Conservation (phyloP, 352 stramenopile species). For the Aphanomyces stellatus region DNA sequence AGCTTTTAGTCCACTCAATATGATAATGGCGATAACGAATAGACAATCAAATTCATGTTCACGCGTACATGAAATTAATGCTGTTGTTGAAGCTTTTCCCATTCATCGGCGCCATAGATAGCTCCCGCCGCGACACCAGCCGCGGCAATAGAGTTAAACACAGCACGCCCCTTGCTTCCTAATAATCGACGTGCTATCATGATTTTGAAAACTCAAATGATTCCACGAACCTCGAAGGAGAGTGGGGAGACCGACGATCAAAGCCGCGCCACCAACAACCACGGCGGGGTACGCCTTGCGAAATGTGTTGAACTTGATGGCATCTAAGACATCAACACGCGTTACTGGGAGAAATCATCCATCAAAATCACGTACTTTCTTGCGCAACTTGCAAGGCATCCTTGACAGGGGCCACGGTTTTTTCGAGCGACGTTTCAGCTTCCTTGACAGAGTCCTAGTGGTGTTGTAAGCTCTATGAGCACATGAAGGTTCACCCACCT, state of each 20-base stretch:
- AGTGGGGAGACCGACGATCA: slow-evolving; percentile 8
- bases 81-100: slow-evolving; percentile 12
- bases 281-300: slow-evolving; percentile 18
- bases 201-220: background rate
- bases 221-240: slow-evolving; percentile 4
- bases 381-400: slow-evolving; percentile 3
- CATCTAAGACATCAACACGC: background rate
- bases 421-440: slow-evolving; percentile 2
- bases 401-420: background rate
- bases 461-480: background rate
- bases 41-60: too few species aligned
- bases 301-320: slow-evolving; percentile 18
- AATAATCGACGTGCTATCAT: background rate
- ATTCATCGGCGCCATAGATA: slow-evolving; percentile 14
- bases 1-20: too few species aligned
- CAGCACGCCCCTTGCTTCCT: slow-evolving; percentile 9
- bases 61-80: too few species aligned
- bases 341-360: background rate
- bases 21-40: too few species aligned
- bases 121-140: slow-evolving; percentile 8
- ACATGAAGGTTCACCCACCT: background rate
- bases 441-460: slow-evolving; percentile 1
- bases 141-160: background rate
- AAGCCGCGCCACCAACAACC: slow-evolving; percentile 14
- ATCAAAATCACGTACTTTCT: background rate